Base-by-base conservation (phyloP, 176 grass and related monocot species). In the Poa pratensis region DNA sequence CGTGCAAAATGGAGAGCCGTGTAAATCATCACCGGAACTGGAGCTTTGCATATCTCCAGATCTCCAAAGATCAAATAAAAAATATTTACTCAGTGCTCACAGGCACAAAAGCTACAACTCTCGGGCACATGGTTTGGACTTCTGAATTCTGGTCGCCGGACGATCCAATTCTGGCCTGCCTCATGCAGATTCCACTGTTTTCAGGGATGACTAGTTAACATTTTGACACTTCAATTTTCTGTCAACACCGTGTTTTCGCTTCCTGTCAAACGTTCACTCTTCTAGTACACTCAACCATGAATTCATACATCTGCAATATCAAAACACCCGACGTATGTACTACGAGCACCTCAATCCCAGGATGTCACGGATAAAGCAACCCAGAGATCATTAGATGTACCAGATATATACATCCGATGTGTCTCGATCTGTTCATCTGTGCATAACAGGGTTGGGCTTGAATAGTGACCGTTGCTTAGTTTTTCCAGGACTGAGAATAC, bases 361-460 rank as follows among this genome's bases (percentile, higher is more conserved):
- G 93, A 98, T 68, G 91, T 95, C 74, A 98, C 93, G 17, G 96
- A 98, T 37, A 98, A 83, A 76, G 96, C 93, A 48, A 88, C 93
- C 89, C 86, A 87, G 52, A 98, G 85, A 94, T 95, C 91, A 87
- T 98, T 98, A 8, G 93, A 95, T 69, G 96, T 98, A 49, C 96
- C 96, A 39, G 75, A 86, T 84, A 92, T 95, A 86, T 98, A 95
- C 96, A 98, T 98, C 59, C 89, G 82, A 86, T 95, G 92, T 66
- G 93, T 98, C 81, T 94, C 83, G 46, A 98, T 88, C 81, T 95
- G 85, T 73, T 92, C 93, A 80, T 86, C 84, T 28, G 60, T 77
- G 77, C 28, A 71, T 76, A 85, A 55, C n/a, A 91, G 87, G 76
- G 77, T 92, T 30, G 83, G 84, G 77, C 88, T 86, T 1, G 85